phyloP scores from a whole-genome alignment of 805 yeast species.

The Candida pini region DNA sequence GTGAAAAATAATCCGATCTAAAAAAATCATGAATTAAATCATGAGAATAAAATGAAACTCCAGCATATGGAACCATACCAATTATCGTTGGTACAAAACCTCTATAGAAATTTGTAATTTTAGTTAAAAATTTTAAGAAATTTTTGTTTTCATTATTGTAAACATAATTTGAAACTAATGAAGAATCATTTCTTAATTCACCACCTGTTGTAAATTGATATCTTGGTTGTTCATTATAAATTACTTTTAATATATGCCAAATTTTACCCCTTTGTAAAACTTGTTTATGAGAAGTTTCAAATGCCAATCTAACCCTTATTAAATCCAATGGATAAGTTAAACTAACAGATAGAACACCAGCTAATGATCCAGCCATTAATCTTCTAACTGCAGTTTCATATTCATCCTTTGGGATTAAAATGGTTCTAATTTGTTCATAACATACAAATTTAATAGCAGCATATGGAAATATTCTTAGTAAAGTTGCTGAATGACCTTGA shows the following conservation, averaged over 20 bases:
- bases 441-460: slow-evolving; percentile 96
- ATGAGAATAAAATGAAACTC: slow-evolving; percentile 93
- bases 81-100: slow-evolving; percentile 91
- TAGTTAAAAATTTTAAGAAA: slow-evolving; percentile 30
- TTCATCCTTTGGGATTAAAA: slow-evolving; percentile 67
- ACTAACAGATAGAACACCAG: slow-evolving; percentile 83
- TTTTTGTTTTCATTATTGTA: slow-evolving; percentile 27
- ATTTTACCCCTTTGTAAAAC: slow-evolving; percentile 28
- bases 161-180: slow-evolving; percentile 21
- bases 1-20: slow-evolving; percentile 51
- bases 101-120: slow-evolving; percentile 72
- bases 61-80: slow-evolving; percentile 98
- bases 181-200: slow-evolving; percentile 25
- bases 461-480: slow-evolving; percentile 88
- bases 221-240: slow-evolving; percentile 30
- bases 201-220: slow-evolving; percentile 25
- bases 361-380: slow-evolving; percentile 80
- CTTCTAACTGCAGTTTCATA: slow-evolving; percentile 80
- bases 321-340: slow-evolving; percentile 90
- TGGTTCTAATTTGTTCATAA: slow-evolving; percentile 82
- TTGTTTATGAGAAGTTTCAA: slow-evolving; percentile 51
- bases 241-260: slow-evolving; percentile 23
- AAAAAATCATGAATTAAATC: slow-evolving; percentile 85
- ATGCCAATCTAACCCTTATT: slow-evolving; percentile 87
- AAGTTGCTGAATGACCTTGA: slow-evolving; percentile 94